Conservation (phyloP, 257 asterid species). For the Euphrasia confusa region DNA sequence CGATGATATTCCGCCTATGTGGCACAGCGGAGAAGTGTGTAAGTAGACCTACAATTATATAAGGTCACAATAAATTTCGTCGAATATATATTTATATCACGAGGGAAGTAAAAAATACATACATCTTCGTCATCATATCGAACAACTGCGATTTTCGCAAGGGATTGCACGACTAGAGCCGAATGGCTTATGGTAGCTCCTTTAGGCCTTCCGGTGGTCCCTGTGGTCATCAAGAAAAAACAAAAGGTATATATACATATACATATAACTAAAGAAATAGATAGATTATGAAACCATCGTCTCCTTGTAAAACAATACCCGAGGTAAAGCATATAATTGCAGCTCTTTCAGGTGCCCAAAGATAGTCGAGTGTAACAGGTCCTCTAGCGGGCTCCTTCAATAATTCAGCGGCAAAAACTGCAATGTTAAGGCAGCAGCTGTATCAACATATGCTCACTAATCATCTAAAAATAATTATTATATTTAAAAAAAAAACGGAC, state of each 20-base stretch:
- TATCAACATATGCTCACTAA: not conserved
- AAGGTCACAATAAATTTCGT: constrained; percentile 1
- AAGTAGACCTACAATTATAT: constrained; percentile 51
- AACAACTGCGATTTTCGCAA: constrained; percentile 78
- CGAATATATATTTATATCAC: not conserved
- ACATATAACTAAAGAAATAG: not conserved
- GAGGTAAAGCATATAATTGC: constrained; percentile 82
- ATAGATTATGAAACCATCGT: not conserved
- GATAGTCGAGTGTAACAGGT: constrained; percentile 35
- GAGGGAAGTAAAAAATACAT: constrained; percentile 22
- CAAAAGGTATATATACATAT: not conserved
- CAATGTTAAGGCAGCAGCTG: constrained; percentile 19
- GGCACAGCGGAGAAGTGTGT: constrained; percentile 87
- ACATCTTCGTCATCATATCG: constrained; percentile 79
- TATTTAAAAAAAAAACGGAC: constrained; percentile 27
- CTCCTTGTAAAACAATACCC: constrained; percentile 26
- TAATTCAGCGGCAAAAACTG: constrained; percentile 55
- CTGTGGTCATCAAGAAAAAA: constrained; percentile 32
- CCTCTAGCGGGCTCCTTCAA: constrained; percentile 28
- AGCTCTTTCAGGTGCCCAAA: constrained; percentile 67
- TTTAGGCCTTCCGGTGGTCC: constrained; percentile 92
- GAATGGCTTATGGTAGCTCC: constrained; percentile 75
- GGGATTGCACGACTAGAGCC: constrained; percentile 74
- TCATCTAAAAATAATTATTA: not conserved
- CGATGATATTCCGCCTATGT: constrained; percentile 92